A percentile compares a stretch with the other conserved stretches of the same genome.
phyloP scores from a whole-genome alignment of 805 yeast genomes.

The Pichia pseudocactophila region DNA sequence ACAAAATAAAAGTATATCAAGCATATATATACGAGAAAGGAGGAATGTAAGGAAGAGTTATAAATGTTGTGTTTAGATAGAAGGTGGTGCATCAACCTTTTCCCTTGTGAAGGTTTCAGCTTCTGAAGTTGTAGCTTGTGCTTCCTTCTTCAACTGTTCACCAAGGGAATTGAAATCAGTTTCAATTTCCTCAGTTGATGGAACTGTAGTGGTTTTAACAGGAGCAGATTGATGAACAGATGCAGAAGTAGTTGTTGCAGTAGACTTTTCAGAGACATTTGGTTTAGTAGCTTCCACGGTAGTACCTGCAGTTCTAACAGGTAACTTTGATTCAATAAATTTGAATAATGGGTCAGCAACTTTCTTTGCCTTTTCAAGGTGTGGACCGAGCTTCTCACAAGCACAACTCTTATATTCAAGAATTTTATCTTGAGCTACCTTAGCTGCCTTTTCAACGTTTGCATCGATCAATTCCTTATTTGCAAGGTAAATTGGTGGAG shows the following conservation, averaged over 20 bases:
- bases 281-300: slow-evolving; percentile 33
- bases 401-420: slow-evolving; percentile 32
- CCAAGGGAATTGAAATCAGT: slow-evolving; percentile 13
- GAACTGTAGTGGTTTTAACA: slow-evolving; percentile 1
- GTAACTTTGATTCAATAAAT: slow-evolving; percentile 47
- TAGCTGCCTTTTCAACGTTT: slow-evolving; percentile 38
- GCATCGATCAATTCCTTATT: slow-evolving; percentile 74
- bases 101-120: slow-evolving; percentile 10
- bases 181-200: slow-evolving; percentile 8
- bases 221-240: slow-evolving; percentile 5
- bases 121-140: slow-evolving; percentile 6
- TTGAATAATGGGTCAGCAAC: slow-evolving; percentile 61
- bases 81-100: slow-evolving; percentile 8
- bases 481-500: slow-evolving; percentile 64
- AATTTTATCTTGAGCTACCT: slow-evolving; percentile 43
- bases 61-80: background rate
- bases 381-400: slow-evolving; percentile 44
- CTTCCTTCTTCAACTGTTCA: slow-evolving; percentile 14
- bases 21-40: no score
- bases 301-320: slow-evolving; percentile 63
- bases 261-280: slow-evolving; percentile 1
- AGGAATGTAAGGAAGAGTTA: background rate
- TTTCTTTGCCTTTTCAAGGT: slow-evolving; percentile 44
- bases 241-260: slow-evolving; percentile 10
- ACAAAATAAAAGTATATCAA: no score